Base-by-base conservation (phyloP, 768 basidiomycete genomes). In the Trichaptum fuscoviolaceum region DNA sequence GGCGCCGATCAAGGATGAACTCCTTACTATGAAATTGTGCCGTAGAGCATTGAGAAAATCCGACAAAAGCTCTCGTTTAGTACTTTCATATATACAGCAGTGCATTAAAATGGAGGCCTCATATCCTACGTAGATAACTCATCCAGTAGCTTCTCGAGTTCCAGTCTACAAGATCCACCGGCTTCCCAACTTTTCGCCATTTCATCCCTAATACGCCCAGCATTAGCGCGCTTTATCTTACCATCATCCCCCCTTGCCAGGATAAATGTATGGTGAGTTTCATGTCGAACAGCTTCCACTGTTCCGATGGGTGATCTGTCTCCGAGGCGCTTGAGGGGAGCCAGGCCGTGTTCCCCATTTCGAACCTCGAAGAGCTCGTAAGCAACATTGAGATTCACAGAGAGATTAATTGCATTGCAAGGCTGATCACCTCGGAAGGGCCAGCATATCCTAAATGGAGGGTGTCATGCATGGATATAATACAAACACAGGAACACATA, bases 331-430 rank as follows among this genome's bases (percentile, higher is more conserved):
- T 52, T 52, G 42, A 63, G 20, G 27, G n/a, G 62, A 25, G 34
- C 34, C 23, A 26, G 62, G 42, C 30, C 34, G 30, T 23, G 62
- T 26, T 65, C 59, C 27, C 64, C 58, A 65, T 17, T 63, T 15
- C 66, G 71, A 6, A 73, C 72, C 63, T 73, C 72, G 57, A 75
- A 64, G 15, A 75, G 68, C 70, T 75, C 72, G 65, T 73, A 75
- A 10, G 69, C 74, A 34, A 75, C 64, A 30, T 69, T 42, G 57
- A 72, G 69, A 57, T 68, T 66, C n/a, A 70, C 69, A 9, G 71
- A 65, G 35, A 72, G 63, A 30, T 69, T 65, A 12, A 72, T 62
- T 7, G 70, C 65, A 65, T 73, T 73, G 20, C 62, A 23, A 1
- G 73, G 70, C 63, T 75, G 73, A 63, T 75, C 73, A 8, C 65